A percentile compares a stretch with the other conserved stretches of the same genome.
Conservation (phyloP, 148 eudicot species). For the Hydrangea macrophylla region DNA sequence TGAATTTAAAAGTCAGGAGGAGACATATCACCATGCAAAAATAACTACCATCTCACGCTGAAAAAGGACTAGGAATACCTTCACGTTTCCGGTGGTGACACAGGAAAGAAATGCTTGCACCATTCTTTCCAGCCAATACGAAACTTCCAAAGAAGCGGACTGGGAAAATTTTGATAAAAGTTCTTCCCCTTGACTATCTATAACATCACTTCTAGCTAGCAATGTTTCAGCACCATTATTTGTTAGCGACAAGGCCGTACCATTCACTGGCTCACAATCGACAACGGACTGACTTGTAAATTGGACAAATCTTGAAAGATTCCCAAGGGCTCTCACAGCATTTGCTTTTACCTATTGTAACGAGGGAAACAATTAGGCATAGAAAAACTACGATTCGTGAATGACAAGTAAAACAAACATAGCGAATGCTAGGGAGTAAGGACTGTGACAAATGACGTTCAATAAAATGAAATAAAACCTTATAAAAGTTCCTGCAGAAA, state of each 20-base stretch:
- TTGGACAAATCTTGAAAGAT: constrained; percentile 69
- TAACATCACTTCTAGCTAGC: constrained; percentile 18
- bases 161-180: constrained; percentile 17
- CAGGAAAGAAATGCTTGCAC: constrained; percentile 93
- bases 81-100: constrained; percentile 90
- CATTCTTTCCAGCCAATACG: constrained; percentile 57
- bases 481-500: neutral
- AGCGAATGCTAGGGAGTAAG: neutral
- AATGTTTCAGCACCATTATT: constrained; percentile 12
- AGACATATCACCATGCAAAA: neutral
- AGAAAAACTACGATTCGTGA: constrained; percentile 12
- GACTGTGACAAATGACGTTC: neutral
- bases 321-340: constrained; percentile 95
- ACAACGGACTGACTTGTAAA: constrained; percentile 30
- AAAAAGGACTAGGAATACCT: constrained; percentile 42
- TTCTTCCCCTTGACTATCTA: constrained; percentile 6
- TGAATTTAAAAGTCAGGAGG: neutral
- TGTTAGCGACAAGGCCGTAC: constrained; percentile 16
- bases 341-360: constrained; percentile 71
- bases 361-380: neutral
- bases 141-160: constrained; percentile 23
- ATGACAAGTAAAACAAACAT: no score
- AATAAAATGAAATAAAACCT: neutral
- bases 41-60: neutral
- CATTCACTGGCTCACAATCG: constrained; percentile 20